Evolutionary conservation across 169 alveolate species (phyloP).

Genomic region (Plasmodium reichenowi): DNA sequence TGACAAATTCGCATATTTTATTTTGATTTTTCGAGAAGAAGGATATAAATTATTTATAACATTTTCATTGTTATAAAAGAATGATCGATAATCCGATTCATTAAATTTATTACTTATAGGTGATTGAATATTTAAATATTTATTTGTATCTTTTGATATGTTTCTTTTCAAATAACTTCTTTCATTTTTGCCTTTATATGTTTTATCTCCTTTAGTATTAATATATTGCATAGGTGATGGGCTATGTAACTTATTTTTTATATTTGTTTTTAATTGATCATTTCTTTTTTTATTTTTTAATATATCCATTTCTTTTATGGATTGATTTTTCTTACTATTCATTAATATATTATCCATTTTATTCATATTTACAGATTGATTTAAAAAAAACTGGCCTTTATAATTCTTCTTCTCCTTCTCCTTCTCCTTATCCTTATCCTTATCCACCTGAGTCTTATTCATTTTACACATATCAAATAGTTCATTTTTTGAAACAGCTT

Average conservation of each 20-base stretch:
- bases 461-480: conserved; percentile 12
- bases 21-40: neutral
- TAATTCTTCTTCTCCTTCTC: neutral
- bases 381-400: neutral
- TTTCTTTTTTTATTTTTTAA: too few relatives aligned
- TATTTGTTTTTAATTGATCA: too few relatives aligned
- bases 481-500: conserved; percentile 37
- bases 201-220: too few relatives aligned
- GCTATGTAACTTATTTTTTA: neutral
- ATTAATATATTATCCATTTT: too few relatives aligned
- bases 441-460: conserved; percentile 7
- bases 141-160: neutral
- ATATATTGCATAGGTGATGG: too few relatives aligned
- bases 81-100: neutral
- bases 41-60: neutral
- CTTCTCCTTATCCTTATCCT: neutral
- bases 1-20: conserved; percentile 24
- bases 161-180: neutral
- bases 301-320: too few relatives aligned
- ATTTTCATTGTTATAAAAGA: conserved; percentile 1
- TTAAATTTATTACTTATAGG: conserved; percentile 2
- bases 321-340: too few relatives aligned
- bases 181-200: too few relatives aligned
- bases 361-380: too few relatives aligned
- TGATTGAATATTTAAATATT: neutral